phyloP scores from a whole-genome alignment of 768 basidiomycete species.

The Dioszegia hungarica region DNA sequence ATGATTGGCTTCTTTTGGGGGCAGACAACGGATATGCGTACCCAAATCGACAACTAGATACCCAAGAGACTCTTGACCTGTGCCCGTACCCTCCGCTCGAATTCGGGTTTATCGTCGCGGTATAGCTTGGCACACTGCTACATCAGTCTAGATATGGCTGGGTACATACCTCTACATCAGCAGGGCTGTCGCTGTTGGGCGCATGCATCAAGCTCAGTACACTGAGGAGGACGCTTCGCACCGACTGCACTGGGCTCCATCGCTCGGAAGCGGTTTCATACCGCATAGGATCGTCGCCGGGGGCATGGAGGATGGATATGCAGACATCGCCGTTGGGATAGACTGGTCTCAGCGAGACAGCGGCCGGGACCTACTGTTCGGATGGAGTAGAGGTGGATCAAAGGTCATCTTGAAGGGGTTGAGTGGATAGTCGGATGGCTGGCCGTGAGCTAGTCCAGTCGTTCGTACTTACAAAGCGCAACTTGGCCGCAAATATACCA shows the following conservation, averaged over 20 bases:
- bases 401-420: conserved; percentile 99
- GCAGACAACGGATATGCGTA: neutral
- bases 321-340: conserved; percentile 96
- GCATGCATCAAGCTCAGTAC: conserved; percentile 99
- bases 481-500: conserved; percentile 83
- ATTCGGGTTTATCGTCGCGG: conserved; percentile 80
- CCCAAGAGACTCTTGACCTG: conserved; percentile 83
- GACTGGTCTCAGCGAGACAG: conserved; percentile 55
- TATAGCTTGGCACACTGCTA: conserved; percentile 86
- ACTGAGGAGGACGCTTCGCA: conserved; percentile 92
- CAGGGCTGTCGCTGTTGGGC: conserved; percentile 94
- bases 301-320: conserved; percentile 93
- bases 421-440: conserved; percentile 92
- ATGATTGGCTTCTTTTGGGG: conserved; percentile 1
- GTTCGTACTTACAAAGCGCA: conserved; percentile 76
- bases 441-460: neutral
- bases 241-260: conserved; percentile 98
- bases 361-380: conserved; percentile 69
- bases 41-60: conserved; percentile 14
- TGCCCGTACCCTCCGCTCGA: conserved; percentile 76
- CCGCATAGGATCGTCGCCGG: conserved; percentile 59
- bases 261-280: conserved; percentile 94
- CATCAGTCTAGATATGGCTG: neutral
- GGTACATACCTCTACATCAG: conserved; percentile 62
- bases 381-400: conserved; percentile 93